Evolutionary conservation across 2,329 filamentous ascomycete genomes (phyloP).

Genomic region (Sclerotiophoma versabilis): DNA sequence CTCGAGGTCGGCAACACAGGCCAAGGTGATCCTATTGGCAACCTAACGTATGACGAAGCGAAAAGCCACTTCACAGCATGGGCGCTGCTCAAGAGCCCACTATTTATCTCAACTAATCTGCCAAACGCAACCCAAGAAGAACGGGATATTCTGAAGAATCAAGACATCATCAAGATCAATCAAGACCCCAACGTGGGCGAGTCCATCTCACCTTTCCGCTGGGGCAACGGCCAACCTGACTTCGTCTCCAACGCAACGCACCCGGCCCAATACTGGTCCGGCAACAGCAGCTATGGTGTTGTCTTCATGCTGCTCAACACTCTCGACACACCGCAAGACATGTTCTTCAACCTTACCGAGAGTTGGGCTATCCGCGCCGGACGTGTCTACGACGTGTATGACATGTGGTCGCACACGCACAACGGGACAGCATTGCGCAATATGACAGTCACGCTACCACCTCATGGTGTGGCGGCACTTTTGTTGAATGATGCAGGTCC

Average conservation of each 20-base stretch:
- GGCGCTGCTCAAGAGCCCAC: constrained; percentile 51
- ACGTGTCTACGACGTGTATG: constrained; percentile 19
- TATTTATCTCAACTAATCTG: constrained; percentile 52
- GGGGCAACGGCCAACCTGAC: constrained; percentile 57
- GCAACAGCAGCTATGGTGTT: constrained; percentile 20
- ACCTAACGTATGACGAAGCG: constrained; percentile 38
- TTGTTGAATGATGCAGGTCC: constrained; percentile 22
- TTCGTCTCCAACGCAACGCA: constrained; percentile 54
- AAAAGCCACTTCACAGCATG: constrained; percentile 48
- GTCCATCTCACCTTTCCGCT: constrained; percentile 47
- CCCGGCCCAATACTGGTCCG: constrained; percentile 30
- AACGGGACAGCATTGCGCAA: constrained; percentile 21
- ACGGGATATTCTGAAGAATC: constrained; percentile 50
- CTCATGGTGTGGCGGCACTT: constrained; percentile 22
- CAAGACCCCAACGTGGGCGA: constrained; percentile 52
- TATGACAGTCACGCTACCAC: constrained; percentile 12
- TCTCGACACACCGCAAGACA: constrained; percentile 3
- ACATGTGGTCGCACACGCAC: constrained; percentile 24
- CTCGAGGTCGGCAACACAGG: constrained; percentile 45
- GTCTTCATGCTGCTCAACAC: constrained; percentile 29
- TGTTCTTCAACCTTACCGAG: constrained; percentile 32
- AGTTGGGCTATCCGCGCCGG: constrained; percentile 21
- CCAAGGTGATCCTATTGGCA: constrained; percentile 35
- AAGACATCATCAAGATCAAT: constrained; percentile 51
- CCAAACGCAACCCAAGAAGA: constrained; percentile 45